Conservation (phyloP, 2,329 filamentous ascomycete genomes). For the Talaromyces sp. region DNA sequence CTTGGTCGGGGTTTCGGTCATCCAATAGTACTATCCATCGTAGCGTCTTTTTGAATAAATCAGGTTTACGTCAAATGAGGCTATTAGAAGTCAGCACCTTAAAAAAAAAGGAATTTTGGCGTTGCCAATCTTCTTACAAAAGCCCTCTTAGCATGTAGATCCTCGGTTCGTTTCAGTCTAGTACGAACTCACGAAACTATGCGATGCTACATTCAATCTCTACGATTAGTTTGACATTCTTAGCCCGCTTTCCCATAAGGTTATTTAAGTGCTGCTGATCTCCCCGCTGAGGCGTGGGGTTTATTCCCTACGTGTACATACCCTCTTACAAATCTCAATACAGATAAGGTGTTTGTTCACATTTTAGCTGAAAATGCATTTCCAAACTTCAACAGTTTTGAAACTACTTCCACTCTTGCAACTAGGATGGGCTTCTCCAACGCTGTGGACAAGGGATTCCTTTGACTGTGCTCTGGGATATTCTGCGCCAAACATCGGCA, state of each 20-base stretch:
- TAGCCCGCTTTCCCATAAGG: neutral
- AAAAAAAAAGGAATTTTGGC: neutral
- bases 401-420: neutral
- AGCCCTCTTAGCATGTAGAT: neutral
- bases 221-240: neutral
- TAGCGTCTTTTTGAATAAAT: neutral
- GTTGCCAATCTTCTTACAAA: neutral
- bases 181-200: neutral
- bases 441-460: neutral
- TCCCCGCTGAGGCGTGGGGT: neutral
- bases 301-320: too few relatives aligned
- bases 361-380: neutral
- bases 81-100: neutral
- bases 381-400: neutral
- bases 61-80: neutral
- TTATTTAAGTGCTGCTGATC: neutral
- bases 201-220: neutral
- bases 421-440: neutral
- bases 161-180: neutral
- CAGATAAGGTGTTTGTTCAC: neutral
- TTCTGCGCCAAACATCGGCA: constrained; percentile 10
- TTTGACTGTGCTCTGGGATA: constrained; percentile 12
- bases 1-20: neutral
- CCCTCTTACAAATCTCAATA: neutral
- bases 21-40: neutral